Evolutionary conservation across 2,329 filamentous ascomycete genomes (phyloP).

Genomic region (Exophiala spinifera): DNA sequence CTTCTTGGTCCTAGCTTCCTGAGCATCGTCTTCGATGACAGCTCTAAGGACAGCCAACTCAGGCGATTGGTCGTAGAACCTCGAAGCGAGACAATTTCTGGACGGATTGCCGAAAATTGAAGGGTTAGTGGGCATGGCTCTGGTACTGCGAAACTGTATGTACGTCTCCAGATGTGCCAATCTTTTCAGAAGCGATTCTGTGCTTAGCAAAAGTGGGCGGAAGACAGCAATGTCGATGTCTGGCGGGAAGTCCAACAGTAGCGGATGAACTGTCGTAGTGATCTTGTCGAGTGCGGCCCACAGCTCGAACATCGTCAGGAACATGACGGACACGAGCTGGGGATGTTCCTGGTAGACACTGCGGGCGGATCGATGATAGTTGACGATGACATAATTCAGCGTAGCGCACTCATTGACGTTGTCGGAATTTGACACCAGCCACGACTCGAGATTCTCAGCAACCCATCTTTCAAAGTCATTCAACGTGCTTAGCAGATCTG

Average conservation of each 20-base stretch:
- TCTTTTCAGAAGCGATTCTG: conserved; percentile 45
- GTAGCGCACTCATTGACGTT: conserved; percentile 29
- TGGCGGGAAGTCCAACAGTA: conserved; percentile 49
- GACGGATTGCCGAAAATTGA: conserved; percentile 41
- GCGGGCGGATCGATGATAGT: conserved; percentile 35
- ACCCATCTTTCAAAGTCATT: conserved; percentile 53
- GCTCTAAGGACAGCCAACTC: conserved; percentile 38
- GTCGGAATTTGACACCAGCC: conserved; percentile 37
- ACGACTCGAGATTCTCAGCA: conserved; percentile 36
- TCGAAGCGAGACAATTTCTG: conserved; percentile 44
- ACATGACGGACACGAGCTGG: conserved; percentile 51
- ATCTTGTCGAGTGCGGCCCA: conserved; percentile 58
- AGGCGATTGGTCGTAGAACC: conserved; percentile 47
- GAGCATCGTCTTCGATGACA: conserved; percentile 43
- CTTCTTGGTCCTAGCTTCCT: conserved; percentile 32
- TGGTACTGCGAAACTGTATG: conserved; percentile 35
- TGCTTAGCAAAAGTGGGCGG: conserved; percentile 47
- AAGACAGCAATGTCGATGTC: conserved; percentile 43
- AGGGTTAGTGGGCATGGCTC: conserved; percentile 23
- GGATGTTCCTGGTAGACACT: conserved; percentile 42
- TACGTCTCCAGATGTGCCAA: conserved; percentile 50
- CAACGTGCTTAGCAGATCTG: conserved; percentile 32
- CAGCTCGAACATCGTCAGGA: conserved; percentile 56
- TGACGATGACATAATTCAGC: conserved; percentile 34
- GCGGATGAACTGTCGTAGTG: conserved; percentile 37